Evolutionary conservation across 2,329 filamentous ascomycete genomes (phyloP).

Genomic region (Aspergillus fumigatiaffinis): DNA sequence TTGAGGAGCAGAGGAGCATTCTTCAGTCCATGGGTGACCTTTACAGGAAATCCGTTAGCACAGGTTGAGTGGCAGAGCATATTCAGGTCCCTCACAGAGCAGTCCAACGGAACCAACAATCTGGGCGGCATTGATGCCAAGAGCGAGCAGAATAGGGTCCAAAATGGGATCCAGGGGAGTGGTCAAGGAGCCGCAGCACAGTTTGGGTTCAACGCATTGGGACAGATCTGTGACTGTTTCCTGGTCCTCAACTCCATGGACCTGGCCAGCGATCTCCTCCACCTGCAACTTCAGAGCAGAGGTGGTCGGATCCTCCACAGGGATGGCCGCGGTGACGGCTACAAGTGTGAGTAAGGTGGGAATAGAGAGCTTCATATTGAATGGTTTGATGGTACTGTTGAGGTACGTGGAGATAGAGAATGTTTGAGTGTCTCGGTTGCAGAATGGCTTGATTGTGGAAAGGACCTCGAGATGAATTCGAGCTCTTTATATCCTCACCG

Average conservation of each 20-base stretch:
- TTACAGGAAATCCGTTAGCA: conserved; percentile 1
- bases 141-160: conserved; percentile 21
- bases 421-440: neutral
- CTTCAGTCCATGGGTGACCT: conserved; percentile 22
- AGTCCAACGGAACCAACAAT: conserved; percentile 28
- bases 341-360: conserved; percentile 29
- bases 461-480: neutral
- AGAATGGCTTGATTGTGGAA: neutral
- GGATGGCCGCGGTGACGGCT: conserved; percentile 25
- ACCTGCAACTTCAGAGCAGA: conserved; percentile 13
- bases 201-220: conserved; percentile 17
- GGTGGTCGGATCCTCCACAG: conserved; percentile 8
- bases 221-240: conserved; percentile 5
- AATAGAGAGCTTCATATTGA: conserved; percentile 23
- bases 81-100: conserved; percentile 17
- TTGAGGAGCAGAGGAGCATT: conserved; percentile 20
- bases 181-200: conserved; percentile 27
- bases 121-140: conserved; percentile 20
- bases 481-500: conserved; percentile 8
- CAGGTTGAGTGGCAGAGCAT: neutral
- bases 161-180: conserved; percentile 26
- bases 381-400: conserved; percentile 6
- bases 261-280: conserved; percentile 7
- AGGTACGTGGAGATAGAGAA: neutral
- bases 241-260: conserved; percentile 9